Conservation (phyloP, 805 yeast genomes). For the Lipomyces spencermartinsiae region DNA sequence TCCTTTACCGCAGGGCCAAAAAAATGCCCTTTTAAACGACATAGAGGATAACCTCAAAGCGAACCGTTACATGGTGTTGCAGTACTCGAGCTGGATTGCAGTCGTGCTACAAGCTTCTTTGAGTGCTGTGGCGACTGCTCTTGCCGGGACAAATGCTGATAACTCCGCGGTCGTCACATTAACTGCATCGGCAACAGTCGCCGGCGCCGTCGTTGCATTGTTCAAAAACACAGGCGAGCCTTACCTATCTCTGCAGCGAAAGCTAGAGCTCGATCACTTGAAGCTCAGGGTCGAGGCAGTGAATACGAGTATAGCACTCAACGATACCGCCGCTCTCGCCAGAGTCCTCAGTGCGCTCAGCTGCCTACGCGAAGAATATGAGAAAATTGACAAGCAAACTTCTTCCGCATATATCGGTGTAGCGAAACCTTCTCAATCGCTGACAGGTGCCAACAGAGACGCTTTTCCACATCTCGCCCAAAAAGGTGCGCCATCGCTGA, state of each 20-base stretch:
- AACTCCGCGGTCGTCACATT: not conserved
- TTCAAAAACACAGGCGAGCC: conserved; percentile 6
- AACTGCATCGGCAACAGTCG: conserved; percentile 1
- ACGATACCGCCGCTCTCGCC: not conserved
- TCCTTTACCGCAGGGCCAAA: conserved; percentile 1
- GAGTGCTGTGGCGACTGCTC: conserved; percentile 5
- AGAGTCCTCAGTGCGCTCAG: not conserved
- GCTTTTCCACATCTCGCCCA: too few relatives aligned
- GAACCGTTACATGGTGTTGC: not conserved
- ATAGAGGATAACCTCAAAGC: conserved; percentile 1
- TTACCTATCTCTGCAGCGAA: not conserved
- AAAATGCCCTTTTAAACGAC: conserved; percentile 5
- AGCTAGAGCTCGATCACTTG: conserved; percentile 5
- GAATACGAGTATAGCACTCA: not conserved
- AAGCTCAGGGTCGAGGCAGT: conserved; percentile 8
- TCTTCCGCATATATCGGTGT: not conserved
- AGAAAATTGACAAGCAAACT: not conserved
- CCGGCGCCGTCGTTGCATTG: conserved; percentile 4
- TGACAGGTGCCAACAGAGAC: not conserved
- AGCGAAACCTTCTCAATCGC: not conserved
- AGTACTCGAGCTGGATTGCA: not conserved
- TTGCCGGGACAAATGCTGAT: not conserved
- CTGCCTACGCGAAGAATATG: conserved; percentile 3
- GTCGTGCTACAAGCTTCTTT: not conserved
- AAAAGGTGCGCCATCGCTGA: too few relatives aligned